These are phyloP conservation scores for Ilex asprella DNA, from an alignment of 257 asterid species.

Conservation along the genomic window DNA sequence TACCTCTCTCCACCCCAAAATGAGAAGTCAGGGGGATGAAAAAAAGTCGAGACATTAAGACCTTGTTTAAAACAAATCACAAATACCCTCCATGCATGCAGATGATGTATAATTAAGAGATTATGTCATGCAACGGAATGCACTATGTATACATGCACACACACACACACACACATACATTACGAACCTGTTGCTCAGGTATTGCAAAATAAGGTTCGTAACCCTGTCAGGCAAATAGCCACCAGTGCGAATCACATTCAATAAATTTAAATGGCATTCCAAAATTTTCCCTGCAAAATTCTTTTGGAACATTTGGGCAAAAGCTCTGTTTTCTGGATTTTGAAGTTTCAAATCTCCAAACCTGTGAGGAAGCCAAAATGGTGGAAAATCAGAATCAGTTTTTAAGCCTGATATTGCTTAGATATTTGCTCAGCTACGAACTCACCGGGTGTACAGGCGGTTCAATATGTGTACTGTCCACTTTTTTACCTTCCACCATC, in stretches of 20 bases:
- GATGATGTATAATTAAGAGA: no score
- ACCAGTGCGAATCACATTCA: slow-evolving; percentile 79
- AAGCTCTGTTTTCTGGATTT: slow-evolving; percentile 86
- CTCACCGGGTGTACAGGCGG: slow-evolving; percentile 87
- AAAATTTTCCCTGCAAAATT: slow-evolving; percentile 87
- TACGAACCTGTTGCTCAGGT: slow-evolving; percentile 82
- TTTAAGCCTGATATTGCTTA: neutral
- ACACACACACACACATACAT: neutral
- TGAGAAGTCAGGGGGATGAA: no score
- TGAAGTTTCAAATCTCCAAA: slow-evolving; percentile 94
- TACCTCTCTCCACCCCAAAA: no score
- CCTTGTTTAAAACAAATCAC: no score
- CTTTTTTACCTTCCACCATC: slow-evolving; percentile 99
- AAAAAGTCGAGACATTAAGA: no score
- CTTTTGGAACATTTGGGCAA: slow-evolving; percentile 98
- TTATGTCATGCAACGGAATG: no score
- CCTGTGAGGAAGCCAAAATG: slow-evolving; percentile 29
- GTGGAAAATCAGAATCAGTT: neutral
- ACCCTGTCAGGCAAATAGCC: slow-evolving; percentile 97
- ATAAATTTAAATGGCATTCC: slow-evolving; percentile 86
- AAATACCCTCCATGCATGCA: no score
- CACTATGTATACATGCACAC: neutral
- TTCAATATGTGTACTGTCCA: slow-evolving; percentile 93
- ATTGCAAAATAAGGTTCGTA: slow-evolving; percentile 87
- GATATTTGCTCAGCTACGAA: slow-evolving; percentile 7